phyloP scores from a whole-genome alignment of 2,329 filamentous ascomycete genomes.

The Alternaria triticimaculans region DNA sequence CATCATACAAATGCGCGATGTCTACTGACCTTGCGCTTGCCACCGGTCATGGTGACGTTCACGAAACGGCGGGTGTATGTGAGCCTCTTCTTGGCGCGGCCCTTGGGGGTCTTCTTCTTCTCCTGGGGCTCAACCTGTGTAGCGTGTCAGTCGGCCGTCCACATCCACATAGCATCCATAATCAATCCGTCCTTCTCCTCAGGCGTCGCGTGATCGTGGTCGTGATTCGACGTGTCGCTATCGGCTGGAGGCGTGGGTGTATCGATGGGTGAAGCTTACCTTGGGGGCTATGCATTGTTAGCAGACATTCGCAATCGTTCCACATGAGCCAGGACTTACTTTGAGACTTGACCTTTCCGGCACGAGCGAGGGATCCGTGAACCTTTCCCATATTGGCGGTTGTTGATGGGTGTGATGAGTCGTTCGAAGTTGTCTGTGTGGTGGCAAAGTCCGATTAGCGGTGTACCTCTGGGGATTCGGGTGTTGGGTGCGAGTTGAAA shows the following conservation, averaged over 20 bases:
- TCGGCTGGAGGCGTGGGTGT: slow-evolving; percentile 1
- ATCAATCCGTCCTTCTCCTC: not conserved
- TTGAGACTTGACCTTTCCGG: slow-evolving; percentile 90
- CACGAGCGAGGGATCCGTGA: slow-evolving; percentile 93
- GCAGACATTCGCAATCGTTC: slow-evolving; percentile 8
- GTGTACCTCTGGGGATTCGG: slow-evolving; percentile 10
- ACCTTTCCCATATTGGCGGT: slow-evolving; percentile 84
- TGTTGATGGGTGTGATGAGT: slow-evolving; percentile 40
- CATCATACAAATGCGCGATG: not conserved
- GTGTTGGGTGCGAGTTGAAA: not conserved
- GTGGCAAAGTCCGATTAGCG: slow-evolving; percentile 42
- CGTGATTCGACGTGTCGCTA: not conserved
- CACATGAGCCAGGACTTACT: slow-evolving; percentile 26
- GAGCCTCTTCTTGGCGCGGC: slow-evolving; percentile 95
- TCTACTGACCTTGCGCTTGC: slow-evolving; percentile 90
- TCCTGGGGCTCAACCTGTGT: slow-evolving; percentile 83
- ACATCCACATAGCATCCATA: not conserved
- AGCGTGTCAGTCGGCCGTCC: slow-evolving; percentile 27
- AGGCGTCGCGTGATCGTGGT: not conserved
- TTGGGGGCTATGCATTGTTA: slow-evolving; percentile 33
- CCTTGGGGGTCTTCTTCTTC: slow-evolving; percentile 97
- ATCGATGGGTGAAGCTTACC: slow-evolving; percentile 25
- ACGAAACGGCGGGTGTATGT: slow-evolving; percentile 98
- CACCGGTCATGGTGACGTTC: slow-evolving; percentile 95
- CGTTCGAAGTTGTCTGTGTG: slow-evolving; percentile 36